These are phyloP conservation scores for Alternaria triticimaculans DNA, from an alignment of 2,329 filamentous ascomycete species.

Conservation along the genomic window DNA sequence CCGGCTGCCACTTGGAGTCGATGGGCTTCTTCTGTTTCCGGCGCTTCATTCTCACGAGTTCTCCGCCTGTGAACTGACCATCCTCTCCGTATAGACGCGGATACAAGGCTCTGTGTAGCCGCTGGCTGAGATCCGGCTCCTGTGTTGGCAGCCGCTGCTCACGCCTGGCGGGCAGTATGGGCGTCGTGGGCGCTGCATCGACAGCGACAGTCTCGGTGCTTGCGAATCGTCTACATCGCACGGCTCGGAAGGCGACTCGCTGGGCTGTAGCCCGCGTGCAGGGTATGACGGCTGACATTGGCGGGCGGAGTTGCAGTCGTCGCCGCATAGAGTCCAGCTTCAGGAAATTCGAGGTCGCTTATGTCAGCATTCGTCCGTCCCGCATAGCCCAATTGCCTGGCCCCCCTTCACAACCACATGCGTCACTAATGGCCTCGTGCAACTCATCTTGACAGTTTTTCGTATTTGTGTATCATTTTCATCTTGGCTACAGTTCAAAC, in stretches of 20 bases:
- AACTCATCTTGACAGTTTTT: neutral
- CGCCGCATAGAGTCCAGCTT: conserved; percentile 11
- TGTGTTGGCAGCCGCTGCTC: conserved; percentile 6
- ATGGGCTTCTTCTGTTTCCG: conserved; percentile 15
- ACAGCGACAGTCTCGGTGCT: conserved; percentile 26
- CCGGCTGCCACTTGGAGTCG: conserved; percentile 16
- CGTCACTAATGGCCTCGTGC: neutral
- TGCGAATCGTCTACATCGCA: conserved; percentile 26
- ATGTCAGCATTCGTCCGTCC: conserved; percentile 26
- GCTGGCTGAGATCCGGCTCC: conserved; percentile 20
- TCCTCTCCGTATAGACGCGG: conserved; percentile 12
- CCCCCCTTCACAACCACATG: neutral
- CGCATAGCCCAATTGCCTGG: neutral
- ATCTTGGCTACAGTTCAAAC: neutral
- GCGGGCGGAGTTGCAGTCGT: conserved; percentile 17
- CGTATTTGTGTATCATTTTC: neutral
- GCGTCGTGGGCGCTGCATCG: conserved; percentile 8
- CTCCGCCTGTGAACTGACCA: neutral
- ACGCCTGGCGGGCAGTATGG: conserved; percentile 7
- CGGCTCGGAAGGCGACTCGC: conserved; percentile 22
- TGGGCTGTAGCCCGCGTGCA: conserved; percentile 62
- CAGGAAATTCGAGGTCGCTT: conserved; percentile 33
- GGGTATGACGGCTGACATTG: conserved; percentile 66
- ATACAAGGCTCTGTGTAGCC: conserved; percentile 30
- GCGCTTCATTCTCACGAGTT: neutral